phyloP scores from a whole-genome alignment of 768 basidiomycete genomes.

The Sporobolomyces pararoseus region DNA sequence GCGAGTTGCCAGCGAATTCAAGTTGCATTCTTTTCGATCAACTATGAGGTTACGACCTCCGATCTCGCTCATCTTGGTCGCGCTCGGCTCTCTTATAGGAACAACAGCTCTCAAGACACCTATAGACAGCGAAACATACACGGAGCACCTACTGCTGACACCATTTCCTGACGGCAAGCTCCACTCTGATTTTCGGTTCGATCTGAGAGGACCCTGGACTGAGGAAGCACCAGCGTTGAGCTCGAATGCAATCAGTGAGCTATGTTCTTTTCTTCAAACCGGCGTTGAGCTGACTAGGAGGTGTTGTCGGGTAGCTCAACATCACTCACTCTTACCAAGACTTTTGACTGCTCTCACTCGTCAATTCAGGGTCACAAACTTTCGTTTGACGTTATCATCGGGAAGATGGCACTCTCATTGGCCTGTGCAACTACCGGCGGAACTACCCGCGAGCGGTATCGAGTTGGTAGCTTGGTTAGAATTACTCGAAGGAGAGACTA shows the following conservation, averaged over 20 bases:
- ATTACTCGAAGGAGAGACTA: conserved; percentile 49
- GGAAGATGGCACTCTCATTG: conserved; percentile 69
- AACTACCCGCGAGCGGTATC: conserved; percentile 46
- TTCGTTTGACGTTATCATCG: conserved; percentile 83
- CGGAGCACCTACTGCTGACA: conserved; percentile 57
- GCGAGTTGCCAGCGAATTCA: neutral
- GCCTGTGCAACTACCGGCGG: conserved; percentile 18
- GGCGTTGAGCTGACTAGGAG: no score
- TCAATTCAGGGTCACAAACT: conserved; percentile 76
- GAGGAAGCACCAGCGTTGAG: conserved; percentile 53
- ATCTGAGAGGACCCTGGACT: conserved; percentile 51
- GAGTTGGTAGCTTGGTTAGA: conserved; percentile 91
- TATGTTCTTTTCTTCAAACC: no score
- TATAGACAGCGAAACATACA: conserved; percentile 49
- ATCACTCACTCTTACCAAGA: conserved; percentile 81
- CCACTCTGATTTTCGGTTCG: conserved; percentile 74
- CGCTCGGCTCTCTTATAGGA: neutral
- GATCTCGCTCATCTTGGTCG: neutral
- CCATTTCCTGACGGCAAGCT: conserved; percentile 80
- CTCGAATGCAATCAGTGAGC: conserved; percentile 38
- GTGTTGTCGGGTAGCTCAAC: conserved; percentile 47
- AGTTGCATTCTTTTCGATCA: neutral
- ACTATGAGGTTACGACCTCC: neutral
- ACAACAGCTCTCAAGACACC: neutral
- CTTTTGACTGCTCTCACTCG: conserved; percentile 80